phyloP scores from a whole-genome alignment of 1,284 basidiomycete genomes.

The Chalciporus sp. region DNA sequence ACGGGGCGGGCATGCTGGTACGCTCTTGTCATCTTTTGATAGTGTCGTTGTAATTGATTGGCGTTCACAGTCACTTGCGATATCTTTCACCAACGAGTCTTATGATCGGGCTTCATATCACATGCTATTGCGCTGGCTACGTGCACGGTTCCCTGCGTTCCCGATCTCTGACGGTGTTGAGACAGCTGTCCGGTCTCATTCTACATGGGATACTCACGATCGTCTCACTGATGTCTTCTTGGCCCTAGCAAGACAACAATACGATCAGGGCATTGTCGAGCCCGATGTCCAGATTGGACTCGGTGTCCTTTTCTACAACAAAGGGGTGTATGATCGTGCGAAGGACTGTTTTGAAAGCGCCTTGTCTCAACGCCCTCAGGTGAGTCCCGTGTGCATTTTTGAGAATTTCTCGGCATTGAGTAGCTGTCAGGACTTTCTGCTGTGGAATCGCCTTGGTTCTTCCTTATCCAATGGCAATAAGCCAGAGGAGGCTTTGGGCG shows the following conservation, averaged over 20 bases:
- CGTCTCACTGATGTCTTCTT: conserved; percentile 86
- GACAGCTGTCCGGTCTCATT: conserved; percentile 56
- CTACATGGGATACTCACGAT: conserved; percentile 86
- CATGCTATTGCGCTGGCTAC: conserved; percentile 88
- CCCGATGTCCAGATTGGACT: conserved; percentile 94
- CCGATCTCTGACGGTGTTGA: conserved; percentile 60
- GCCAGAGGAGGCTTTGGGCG: conserved; percentile 94
- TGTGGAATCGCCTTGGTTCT: conserved; percentile 97
- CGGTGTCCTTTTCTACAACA: conserved; percentile 92
- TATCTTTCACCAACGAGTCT: conserved; percentile 96
- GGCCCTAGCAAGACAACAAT: conserved; percentile 80
- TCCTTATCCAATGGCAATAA: conserved; percentile 94
- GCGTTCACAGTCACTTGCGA: conserved; percentile 80
- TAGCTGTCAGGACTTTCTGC: conserved; percentile 74
- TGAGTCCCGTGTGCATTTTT: conserved; percentile 30
- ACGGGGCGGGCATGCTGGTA: conserved; percentile 83
- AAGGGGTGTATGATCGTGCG: conserved; percentile 76
- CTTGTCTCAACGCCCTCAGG: conserved; percentile 73
- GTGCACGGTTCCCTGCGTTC: conserved; percentile 73
- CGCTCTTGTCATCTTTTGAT: conserved; percentile 31
- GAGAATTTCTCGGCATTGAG: neutral
- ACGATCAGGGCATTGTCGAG: conserved; percentile 73
- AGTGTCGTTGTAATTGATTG: conserved; percentile 1
- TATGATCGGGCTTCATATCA: conserved; percentile 88
- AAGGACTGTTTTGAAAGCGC: conserved; percentile 93